phyloP scores from a whole-genome alignment of 2,329 filamentous ascomycete species.

The Aspergillus sp. region DNA sequence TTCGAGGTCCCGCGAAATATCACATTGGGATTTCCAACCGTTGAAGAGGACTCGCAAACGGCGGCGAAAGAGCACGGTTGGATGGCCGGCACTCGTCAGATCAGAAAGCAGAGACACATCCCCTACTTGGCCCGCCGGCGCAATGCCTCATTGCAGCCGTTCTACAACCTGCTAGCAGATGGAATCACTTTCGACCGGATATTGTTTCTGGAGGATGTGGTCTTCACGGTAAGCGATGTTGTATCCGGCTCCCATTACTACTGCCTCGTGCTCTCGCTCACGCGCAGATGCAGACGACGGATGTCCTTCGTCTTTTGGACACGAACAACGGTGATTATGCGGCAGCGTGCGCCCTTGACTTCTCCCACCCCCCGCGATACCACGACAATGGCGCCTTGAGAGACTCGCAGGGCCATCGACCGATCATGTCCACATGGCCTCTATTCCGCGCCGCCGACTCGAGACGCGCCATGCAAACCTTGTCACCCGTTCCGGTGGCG shows the following conservation, averaged over 20 bases:
- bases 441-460: constrained; percentile 38
- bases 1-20: not conserved
- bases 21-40: not conserved
- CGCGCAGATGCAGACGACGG: constrained; percentile 38
- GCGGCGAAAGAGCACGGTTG: not conserved
- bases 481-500: constrained; percentile 57
- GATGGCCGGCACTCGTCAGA: constrained; percentile 38
- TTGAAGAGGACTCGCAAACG: not conserved
- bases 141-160: constrained; percentile 61
- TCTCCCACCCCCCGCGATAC: constrained; percentile 64
- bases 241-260: not conserved
- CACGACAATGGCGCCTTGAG: constrained; percentile 74
- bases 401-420: constrained; percentile 63
- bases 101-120: constrained; percentile 61
- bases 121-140: constrained; percentile 65
- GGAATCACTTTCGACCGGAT: not conserved
- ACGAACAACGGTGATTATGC: constrained; percentile 63
- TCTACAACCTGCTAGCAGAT: constrained; percentile 29
- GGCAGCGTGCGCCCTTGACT: constrained; percentile 71
- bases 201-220: constrained; percentile 31
- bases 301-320: constrained; percentile 57
- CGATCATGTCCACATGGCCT: constrained; percentile 1
- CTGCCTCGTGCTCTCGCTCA: not conserved
- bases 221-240: not conserved
- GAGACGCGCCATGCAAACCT: constrained; percentile 53